Base-by-base conservation (phyloP, 768 basidiomycete genomes). In the Lyophyllum atratum region DNA sequence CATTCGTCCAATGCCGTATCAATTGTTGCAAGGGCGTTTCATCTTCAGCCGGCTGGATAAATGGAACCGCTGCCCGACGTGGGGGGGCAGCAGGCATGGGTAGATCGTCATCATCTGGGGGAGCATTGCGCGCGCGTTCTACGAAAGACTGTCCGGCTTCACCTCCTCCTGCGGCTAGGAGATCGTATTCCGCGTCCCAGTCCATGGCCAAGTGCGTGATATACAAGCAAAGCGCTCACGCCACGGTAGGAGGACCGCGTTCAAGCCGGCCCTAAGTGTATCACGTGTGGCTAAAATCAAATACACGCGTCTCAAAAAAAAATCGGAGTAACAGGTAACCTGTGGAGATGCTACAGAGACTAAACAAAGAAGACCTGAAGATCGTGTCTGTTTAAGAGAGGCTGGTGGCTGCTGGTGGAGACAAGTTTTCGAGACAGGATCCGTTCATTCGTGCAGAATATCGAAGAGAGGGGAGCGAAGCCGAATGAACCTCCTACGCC, bases 1-100 rank as follows among this genome's bases (percentile, higher is more conserved):
- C 92, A 75, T 93, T 90, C 78, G 87, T 85, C 92, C 92, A 94
- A 63, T 90, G 87, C 28, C 90, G 82, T 48, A 85, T 89, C 45
- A 94, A 80, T 60, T 84, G 77, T 43, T 90, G 82, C 2, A 93
- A 71, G 0, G 85, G 83, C 4, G 87, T 86, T 55, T 85, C 84
- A 4, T 74, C 71, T 6, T 70, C 56, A 0, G 68, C 59, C 14
- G 59, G 69, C 22, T 49, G 28, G 4, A 61, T 58, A 21, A 55
- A 49, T 31, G 50, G 55, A 42, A 50, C 55, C n/a, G 56, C 37
- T 25, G 37, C 26, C 39, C 42, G 49, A 12, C 42, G 51, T 46
- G 57, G 40, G 21, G 42, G 44, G 19, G 26, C 26, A 33, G 59
- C 65, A 24, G 68, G 70, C 65, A 76, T 74, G 7, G 64, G 68